A percentile compares a stretch with the other conserved stretches of the same genome.
These are phyloP conservation scores for Pulveroboletus ravenelii DNA, from an alignment of 768 basidiomycete species.

Conservation along the genomic window DNA sequence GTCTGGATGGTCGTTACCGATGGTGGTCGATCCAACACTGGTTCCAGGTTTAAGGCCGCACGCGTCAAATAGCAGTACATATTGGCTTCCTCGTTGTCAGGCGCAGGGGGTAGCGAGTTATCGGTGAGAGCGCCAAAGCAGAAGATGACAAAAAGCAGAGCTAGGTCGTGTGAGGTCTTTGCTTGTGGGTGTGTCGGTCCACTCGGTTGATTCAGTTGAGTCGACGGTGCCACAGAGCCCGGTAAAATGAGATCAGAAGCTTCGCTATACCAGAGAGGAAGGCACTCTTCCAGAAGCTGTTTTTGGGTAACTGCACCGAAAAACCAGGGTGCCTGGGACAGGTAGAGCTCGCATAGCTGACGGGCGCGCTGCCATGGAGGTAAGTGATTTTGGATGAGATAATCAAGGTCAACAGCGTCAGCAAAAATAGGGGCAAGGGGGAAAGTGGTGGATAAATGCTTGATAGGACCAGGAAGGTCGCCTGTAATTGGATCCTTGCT, in stretches of 20 bases:
- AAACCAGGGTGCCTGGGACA: conserved; percentile 79
- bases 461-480: conserved; percentile 24
- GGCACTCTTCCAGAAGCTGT: conserved; percentile 59
- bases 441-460: conserved; percentile 38
- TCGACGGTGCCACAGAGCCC: conserved; percentile 24
- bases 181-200: conserved; percentile 11
- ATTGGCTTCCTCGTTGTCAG: conserved; percentile 49
- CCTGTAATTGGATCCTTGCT: background rate
- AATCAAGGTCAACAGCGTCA: conserved; percentile 38
- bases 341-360: conserved; percentile 61
- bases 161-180: conserved; percentile 53
- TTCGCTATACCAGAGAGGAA: conserved; percentile 64
- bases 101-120: conserved; percentile 44
- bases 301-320: conserved; percentile 63
- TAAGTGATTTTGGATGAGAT: conserved; percentile 46
- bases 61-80: conserved; percentile 58
- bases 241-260: conserved; percentile 30
- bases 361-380: conserved; percentile 57
- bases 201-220: conserved; percentile 1
- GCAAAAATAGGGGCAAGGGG: conserved; percentile 42
- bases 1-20: conserved; percentile 68
- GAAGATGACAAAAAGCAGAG: conserved; percentile 57
- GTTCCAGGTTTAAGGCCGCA: conserved; percentile 61
- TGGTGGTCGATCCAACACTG: conserved; percentile 65
- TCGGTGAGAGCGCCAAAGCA: conserved; percentile 61